Base-by-base conservation (phyloP, 1,139 yeast species). In the Blastobotrys illinoisensis region DNA sequence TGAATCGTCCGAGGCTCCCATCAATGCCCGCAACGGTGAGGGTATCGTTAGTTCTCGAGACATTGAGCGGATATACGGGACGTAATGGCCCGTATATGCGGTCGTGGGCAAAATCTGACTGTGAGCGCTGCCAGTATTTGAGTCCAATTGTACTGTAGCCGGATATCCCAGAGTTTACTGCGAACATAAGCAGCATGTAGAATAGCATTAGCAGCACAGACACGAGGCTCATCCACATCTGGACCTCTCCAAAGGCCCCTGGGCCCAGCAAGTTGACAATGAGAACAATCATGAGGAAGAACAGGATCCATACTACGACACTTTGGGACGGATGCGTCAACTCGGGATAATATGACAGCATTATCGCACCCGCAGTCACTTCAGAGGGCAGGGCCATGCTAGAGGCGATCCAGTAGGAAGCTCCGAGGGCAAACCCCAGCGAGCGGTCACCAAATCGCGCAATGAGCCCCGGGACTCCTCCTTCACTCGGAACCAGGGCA, bases 361-460 rank as follows among this genome's bases (percentile, higher is more conserved):
- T 79, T 46, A 88, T 83, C 0, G 88, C 82, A 36, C 88, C 84
- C 0, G 95, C 95, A 4, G 88, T 85, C 11, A 88, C 78, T 65
- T 89, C 96, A 0, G 91, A 81, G 0, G 96, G 90, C 53, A 88
- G 72, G 0, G 90, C 88, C 53, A 86, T 73, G 5, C 87, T 78
- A 67, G 86, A 87, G 56, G 88, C 80, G 14, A 86, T 68, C 82
- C 91, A 88, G 68, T 88, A 88, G 47, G 82, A 74, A 77, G 90
- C 79, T 0, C 96, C 96, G 0, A 87, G 75, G 0, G 95, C 84
- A 67, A 88, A 86, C 0, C 96, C 96, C 67, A 88, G 82, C 0
- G 96, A 88, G 62, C 86, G 90, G 65, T 88, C 95, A 1, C 88
- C 88, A 69, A 88, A 88, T 49, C 96, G 73, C 0, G 93, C 81